Base-by-base conservation (phyloP, 2,329 filamentous ascomycete species). In the Penicillium sp. region DNA sequence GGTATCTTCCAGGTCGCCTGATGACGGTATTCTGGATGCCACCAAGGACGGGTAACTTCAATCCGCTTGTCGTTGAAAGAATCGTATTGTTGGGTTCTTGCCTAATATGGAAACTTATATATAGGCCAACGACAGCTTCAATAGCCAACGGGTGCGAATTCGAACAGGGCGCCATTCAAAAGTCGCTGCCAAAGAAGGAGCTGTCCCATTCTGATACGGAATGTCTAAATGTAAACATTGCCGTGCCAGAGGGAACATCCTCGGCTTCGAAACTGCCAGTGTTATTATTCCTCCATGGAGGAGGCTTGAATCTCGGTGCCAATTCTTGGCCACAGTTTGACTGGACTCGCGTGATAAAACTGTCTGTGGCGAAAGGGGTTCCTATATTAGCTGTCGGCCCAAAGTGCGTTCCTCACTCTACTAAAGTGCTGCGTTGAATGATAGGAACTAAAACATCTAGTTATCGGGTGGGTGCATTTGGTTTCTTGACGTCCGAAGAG, bases 261-360 rank as follows among this genome's bases (percentile, higher is more conserved):
- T 50, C 33, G 0, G 55, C 62, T 4, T 65, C 67, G 12, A 73
- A 72, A 5, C 66, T 82, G 2, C 81, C 81, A 0, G 79, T 83
- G 0, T 71, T 82, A 40, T 72, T 80, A 1, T 81, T 81, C 60
- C 73, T 83, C 4, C 80, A 83, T 58, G 81, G 81, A 0, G 80
- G 81, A 11, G 81, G 77, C 0, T 77, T 80, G 49, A 66, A 68
- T 2, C 71, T 77, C 2, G 81, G 80, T 2, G 78, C 78, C 3
- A 79, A 75, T 43, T 80, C 74, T 45, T 83, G 79, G 72, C 81
- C 80, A 0, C 78, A 82, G 38, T 81, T 79, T 60, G 76, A 82
- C 59, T 66, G 76, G 20, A 66, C 67, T 5, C 65, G 73, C 1
- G 59, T 83, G 5, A 78, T 81, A 3, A 72, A 73, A 59, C 61